phyloP scores from a whole-genome alignment of 1,139 yeast species.

The Zygoascus hellenicus region DNA sequence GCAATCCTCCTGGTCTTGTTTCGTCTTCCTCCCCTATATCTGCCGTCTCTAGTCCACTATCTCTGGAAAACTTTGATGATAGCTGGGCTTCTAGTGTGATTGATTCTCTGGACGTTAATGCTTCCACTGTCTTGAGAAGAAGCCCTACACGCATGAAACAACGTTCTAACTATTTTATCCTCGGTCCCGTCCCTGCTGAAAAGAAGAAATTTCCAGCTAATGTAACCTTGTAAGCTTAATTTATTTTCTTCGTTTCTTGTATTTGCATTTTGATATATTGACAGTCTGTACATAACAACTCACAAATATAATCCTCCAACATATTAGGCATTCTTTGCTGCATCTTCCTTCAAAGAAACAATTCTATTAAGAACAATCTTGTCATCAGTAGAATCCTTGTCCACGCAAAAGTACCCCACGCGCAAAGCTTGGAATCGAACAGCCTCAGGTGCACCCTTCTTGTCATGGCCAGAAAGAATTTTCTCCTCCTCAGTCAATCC shows the following conservation, averaged over 20 bases:
- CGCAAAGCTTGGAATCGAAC: conserved; percentile 97
- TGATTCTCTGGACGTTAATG: conserved; percentile 2
- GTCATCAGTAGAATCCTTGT: conserved; percentile 62
- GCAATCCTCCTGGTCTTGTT: background rate
- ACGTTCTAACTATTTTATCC: background rate
- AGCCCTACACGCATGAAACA: background rate
- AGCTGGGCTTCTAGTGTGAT: conserved; percentile 10
- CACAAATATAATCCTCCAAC: background rate
- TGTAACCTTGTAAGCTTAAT: background rate
- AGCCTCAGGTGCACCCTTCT: conserved; percentile 63
- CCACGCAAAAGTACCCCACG: conserved; percentile 93
- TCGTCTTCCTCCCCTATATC: background rate
- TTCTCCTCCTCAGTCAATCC: conserved; percentile 26
- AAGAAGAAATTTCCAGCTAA: background rate
- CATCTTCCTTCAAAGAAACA: conserved; percentile 76
- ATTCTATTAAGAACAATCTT: conserved; percentile 74
- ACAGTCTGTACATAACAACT: too few relatives aligned
- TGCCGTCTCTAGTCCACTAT: background rate
- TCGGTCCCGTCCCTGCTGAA: conserved; percentile 6
- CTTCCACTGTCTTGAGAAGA: background rate
- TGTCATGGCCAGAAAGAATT: conserved; percentile 49
- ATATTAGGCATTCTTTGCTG: conserved; percentile 26
- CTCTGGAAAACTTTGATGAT: conserved; percentile 5
- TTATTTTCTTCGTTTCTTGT: too few relatives aligned
- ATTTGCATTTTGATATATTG: too few relatives aligned